These are phyloP conservation scores for Botryotinia narcissicola DNA, from an alignment of 2,329 filamentous ascomycete genomes.

Conservation along the genomic window DNA sequence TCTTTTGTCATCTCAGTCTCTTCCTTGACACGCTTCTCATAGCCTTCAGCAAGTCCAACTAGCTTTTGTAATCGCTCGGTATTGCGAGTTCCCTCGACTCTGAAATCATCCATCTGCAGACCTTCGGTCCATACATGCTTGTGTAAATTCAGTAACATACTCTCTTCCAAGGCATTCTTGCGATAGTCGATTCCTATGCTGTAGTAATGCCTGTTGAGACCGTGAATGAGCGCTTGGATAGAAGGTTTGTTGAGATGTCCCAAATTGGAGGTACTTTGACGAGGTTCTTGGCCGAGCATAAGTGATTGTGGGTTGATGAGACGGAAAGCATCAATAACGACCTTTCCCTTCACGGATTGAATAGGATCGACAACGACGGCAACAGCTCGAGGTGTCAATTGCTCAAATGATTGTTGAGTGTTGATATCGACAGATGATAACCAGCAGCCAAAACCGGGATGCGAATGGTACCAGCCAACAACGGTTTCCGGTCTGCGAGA, in stretches of 20 bases:
- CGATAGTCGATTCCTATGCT: conserved; percentile 98
- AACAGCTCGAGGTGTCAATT: conserved; percentile 92
- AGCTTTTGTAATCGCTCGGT: conserved; percentile 85
- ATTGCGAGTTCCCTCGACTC: conserved; percentile 77
- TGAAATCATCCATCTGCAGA: conserved; percentile 94
- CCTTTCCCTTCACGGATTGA: conserved; percentile 98
- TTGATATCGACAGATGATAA: conserved; percentile 99
- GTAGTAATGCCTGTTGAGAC: conserved; percentile 98
- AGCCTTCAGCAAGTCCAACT: conserved; percentile 87
- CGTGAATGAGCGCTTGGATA: conserved; percentile 98
- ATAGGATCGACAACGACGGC: conserved; percentile 98
- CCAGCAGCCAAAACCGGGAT: conserved; percentile 99
- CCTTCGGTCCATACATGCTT: conserved; percentile 99
- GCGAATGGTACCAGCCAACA: conserved; percentile 99
- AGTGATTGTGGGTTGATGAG: conserved; percentile 97
- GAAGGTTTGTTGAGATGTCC: conserved; percentile 98
- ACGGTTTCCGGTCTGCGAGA: conserved; percentile 80
- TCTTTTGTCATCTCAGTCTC: conserved; percentile 97
- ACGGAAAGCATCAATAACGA: conserved; percentile 98
- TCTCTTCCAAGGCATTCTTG: conserved; percentile 96
- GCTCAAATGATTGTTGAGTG: conserved; percentile 99
- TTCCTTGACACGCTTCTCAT: conserved; percentile 98
- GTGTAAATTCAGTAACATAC: conserved; percentile 99
- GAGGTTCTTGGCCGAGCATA: conserved; percentile 96
- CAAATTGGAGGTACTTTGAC: conserved; percentile 95